Percentiles rank a stretch among this genome's conserved stretches.
Evolutionary conservation across 345 rosid genomes (phyloP).

Genomic region (Eucalyptus dawsonii): DNA sequence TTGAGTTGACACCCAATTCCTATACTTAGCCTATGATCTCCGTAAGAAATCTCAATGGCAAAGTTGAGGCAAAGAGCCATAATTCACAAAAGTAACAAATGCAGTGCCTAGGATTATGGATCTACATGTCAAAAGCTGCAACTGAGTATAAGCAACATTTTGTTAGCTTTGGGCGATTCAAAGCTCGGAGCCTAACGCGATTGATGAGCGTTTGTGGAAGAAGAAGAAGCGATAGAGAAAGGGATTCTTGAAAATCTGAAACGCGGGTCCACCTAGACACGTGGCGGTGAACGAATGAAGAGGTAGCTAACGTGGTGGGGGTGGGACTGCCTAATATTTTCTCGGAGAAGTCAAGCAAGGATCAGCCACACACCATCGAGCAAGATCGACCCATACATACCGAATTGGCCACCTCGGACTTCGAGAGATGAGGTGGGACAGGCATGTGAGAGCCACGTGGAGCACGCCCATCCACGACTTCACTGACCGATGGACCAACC

Average conservation of each 20-base stretch:
- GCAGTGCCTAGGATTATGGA: not conserved
- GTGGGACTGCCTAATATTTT: no score
- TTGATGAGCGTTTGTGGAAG: no score
- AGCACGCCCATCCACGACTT: not conserved
- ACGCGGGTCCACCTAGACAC: not conserved
- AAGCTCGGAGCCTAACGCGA: no score
- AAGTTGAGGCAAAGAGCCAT: not conserved
- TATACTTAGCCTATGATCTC: accelerated
- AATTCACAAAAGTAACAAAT: no score
- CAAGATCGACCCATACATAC: not conserved
- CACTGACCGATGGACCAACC: not conserved
- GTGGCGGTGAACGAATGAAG: not conserved
- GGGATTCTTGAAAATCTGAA: not conserved
- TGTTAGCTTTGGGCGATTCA: no score
- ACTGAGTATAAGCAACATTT: no score
- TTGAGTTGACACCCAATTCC: accelerated
- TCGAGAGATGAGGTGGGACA: not conserved
- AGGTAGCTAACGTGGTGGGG: not conserved
- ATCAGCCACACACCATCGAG: not conserved
- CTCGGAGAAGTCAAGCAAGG: not conserved
- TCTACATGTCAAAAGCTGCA: no score
- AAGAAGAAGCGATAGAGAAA: no score
- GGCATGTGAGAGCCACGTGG: not conserved
- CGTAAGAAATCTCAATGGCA: no score
- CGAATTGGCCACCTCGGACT: not conserved